Base-by-base conservation (phyloP, 148 eudicot species). In the Chenopodium formosanum region DNA sequence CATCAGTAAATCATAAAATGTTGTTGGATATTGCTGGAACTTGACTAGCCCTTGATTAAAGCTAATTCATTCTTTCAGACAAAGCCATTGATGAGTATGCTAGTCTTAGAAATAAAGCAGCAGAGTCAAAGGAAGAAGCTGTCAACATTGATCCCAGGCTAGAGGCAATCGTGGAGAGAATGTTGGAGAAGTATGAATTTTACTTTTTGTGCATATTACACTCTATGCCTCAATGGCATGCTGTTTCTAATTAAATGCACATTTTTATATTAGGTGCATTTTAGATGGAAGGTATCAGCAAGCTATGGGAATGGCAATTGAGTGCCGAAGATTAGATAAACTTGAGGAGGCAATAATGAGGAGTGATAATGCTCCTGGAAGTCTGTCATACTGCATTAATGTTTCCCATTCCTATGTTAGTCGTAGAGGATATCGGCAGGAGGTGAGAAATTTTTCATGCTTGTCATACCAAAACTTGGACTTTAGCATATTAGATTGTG, bases 31-130 rank as follows among this genome's bases (percentile, higher is more conserved):
- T 73, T 29, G 5, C 16, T 76, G 76, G 29, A 31, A 3, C 40
- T 63, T 75, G 76, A 34, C 40, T 48, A 16, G 12, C 31, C 23
- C 58, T 40, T 29, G 25, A 52, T 67, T 72, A 29, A 53, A 74
- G 56, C 31, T n/a, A 17, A 20, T 32, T 74, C 82, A 65, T 75
- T 69, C 14, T 81, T 44, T 79, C 90, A 96, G 99, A 93, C 80
- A 96, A 94, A 89, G 98, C 99, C 37, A 91, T 96, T 52, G 99
- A 96, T 84, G 99, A 96, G 84, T 96, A 96, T 84, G 99, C 97
- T 52, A 90, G 86, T 80, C 90, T 91, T 44, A 91, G 89, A 84
- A 90, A 91, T 32, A 96, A 91, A 88, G 90, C 87, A n/a, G 93
- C 92, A 32, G 92, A 92, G 86, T 84, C 94, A 9, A 89, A 72